Percentiles rank a stretch among this genome's conserved stretches.
These are phyloP conservation scores for Alternaria sp. DNA, from an alignment of 2,329 filamentous ascomycete species.

Conservation along the genomic window DNA sequence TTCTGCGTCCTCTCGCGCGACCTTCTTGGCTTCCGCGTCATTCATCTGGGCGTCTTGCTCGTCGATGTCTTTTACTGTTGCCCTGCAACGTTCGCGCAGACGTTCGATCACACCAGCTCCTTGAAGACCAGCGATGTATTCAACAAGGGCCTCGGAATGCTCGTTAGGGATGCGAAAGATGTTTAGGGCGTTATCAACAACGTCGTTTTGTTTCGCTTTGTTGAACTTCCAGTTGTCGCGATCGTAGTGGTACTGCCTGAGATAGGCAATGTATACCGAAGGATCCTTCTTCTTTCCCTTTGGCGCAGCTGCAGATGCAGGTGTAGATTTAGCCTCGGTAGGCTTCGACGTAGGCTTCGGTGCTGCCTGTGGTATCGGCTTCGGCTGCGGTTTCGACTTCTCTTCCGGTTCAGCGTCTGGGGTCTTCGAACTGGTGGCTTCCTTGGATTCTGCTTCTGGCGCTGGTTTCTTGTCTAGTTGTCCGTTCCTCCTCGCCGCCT, in stretches of 20 bases:
- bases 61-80: slow-evolving; percentile 63
- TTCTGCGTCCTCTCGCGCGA: slow-evolving; percentile 47
- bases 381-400: not conserved
- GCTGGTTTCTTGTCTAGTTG: slow-evolving; percentile 25
- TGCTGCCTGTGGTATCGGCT: not conserved
- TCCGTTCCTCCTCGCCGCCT: slow-evolving; percentile 18
- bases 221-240: slow-evolving; percentile 90
- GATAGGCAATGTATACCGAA: slow-evolving; percentile 74
- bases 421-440: not conserved
- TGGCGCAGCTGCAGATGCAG: not conserved
- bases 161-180: slow-evolving; percentile 71
- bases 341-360: not conserved
- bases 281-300: slow-evolving; percentile 56
- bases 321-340: not conserved
- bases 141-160: slow-evolving; percentile 72
- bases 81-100: slow-evolving; percentile 69
- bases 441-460: slow-evolving; percentile 10
- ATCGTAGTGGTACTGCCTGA: slow-evolving; percentile 75
- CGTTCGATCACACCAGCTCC: slow-evolving; percentile 72
- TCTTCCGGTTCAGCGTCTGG: slow-evolving; percentile 1
- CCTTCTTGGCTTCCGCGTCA: slow-evolving; percentile 41
- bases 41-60: slow-evolving; percentile 45
- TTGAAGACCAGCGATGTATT: slow-evolving; percentile 81
- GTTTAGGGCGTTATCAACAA: slow-evolving; percentile 84
- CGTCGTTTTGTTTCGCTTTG: slow-evolving; percentile 85